Percentiles rank a stretch among this genome's conserved stretches.
phyloP scores from a whole-genome alignment of 2,329 filamentous ascomycete genomes.

The Cladosporium colombiae region DNA sequence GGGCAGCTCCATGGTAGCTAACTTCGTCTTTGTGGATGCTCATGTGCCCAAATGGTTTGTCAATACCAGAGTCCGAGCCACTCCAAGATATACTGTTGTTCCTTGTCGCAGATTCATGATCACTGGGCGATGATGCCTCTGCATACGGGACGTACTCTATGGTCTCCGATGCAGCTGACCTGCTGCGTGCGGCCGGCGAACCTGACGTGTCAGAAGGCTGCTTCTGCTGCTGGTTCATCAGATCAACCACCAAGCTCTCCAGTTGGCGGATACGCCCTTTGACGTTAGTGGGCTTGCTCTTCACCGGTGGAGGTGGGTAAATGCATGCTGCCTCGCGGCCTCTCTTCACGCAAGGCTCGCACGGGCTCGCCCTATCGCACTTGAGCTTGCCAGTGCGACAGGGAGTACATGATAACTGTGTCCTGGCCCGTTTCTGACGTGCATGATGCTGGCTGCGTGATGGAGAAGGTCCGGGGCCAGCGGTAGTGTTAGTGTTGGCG shows the following conservation, averaged over 20 bases:
- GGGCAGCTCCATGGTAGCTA: constrained; percentile 78
- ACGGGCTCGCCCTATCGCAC: constrained; percentile 39
- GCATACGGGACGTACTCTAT: constrained; percentile 18
- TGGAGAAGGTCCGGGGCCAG: neutral
- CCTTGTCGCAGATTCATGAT: constrained; percentile 27
- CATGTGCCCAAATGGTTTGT: constrained; percentile 75
- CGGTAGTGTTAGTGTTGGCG: neutral
- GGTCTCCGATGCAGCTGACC: neutral
- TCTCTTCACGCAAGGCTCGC: constrained; percentile 42
- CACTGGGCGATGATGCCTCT: constrained; percentile 35
- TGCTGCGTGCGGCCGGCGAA: constrained; percentile 1
- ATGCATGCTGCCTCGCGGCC: constrained; percentile 33
- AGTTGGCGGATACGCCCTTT: constrained; percentile 39
- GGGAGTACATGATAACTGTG: constrained; percentile 39
- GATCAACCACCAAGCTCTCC: constrained; percentile 38
- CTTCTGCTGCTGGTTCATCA: constrained; percentile 38
- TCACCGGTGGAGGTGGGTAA: constrained; percentile 37
- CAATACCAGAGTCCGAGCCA: constrained; percentile 43
- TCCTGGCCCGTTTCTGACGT: constrained; percentile 40
- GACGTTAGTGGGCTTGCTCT: constrained; percentile 37
- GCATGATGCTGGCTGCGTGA: constrained; percentile 25
- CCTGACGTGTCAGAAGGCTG: neutral
- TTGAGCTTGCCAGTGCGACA: constrained; percentile 41
- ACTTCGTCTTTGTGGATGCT: constrained; percentile 76
- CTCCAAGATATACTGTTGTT: neutral